Conservation (phyloP, 1,139 yeast genomes). For the Kluyveromyces sp. region DNA sequence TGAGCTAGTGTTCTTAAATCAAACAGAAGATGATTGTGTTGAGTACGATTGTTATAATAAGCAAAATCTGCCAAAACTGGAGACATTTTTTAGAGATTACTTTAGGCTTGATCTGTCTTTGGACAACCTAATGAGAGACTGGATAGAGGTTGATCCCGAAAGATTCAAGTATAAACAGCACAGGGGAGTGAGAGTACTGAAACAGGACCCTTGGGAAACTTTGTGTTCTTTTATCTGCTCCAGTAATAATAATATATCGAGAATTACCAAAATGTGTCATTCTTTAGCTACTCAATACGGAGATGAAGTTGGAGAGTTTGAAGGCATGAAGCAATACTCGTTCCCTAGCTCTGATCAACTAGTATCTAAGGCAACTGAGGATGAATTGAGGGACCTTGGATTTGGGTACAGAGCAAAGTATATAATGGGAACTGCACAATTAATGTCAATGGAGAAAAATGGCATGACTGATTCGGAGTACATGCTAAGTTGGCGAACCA, state of each 20-base stretch:
- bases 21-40: slow-evolving; percentile 13
- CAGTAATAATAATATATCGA: slow-evolving; percentile 88
- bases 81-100: slow-evolving; percentile 45
- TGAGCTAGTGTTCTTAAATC: slow-evolving; percentile 34
- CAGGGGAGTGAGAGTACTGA: slow-evolving; percentile 69
- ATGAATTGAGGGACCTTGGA: slow-evolving; percentile 37
- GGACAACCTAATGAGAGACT: slow-evolving; percentile 44
- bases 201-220: slow-evolving; percentile 98
- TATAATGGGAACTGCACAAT: slow-evolving; percentile 67
- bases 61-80: slow-evolving; percentile 25
- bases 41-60: slow-evolving; percentile 17
- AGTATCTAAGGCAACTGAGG: slow-evolving; percentile 35
- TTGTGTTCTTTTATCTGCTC: slow-evolving; percentile 85
- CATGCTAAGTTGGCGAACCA: slow-evolving; percentile 10
- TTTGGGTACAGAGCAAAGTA: slow-evolving; percentile 94
- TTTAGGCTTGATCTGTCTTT: slow-evolving; percentile 58
- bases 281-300: slow-evolving; percentile 70
- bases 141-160: slow-evolving; percentile 52
- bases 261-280: slow-evolving; percentile 92
- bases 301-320: slow-evolving; percentile 43
- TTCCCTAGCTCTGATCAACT: slow-evolving; percentile 64
- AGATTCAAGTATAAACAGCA: slow-evolving; percentile 32
- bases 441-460: slow-evolving; percentile 32
- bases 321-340: slow-evolving; percentile 54
- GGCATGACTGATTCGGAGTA: slow-evolving; percentile 22